A percentile compares a stretch with the other conserved stretches of the same genome.
Conservation (phyloP, 192 early-diverging fungal genomes). For the Entomortierella parvispora region DNA sequence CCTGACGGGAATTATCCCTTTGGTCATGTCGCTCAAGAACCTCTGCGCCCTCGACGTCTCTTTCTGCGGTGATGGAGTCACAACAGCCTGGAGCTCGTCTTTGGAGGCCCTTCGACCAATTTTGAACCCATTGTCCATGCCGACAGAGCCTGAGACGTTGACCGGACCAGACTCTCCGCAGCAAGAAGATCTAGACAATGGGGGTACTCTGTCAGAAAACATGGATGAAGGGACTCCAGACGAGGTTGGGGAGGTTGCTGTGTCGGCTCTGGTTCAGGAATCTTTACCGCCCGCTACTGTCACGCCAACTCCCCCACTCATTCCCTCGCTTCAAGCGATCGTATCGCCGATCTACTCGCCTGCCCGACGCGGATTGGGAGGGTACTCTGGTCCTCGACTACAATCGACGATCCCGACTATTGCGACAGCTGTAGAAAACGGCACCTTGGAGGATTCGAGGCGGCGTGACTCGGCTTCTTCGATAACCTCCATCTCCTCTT, state of each 20-base stretch:
- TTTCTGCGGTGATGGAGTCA: slow-evolving; percentile 46
- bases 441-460: neutral
- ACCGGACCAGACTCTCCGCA: too few species aligned
- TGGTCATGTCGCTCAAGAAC: slow-evolving; percentile 38
- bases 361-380: neutral
- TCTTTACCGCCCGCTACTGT: too few species aligned
- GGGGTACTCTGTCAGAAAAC: too few species aligned
- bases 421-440: neutral
- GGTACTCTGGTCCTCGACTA: slow-evolving; percentile 9
- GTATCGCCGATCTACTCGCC: neutral
- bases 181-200: too few species aligned
- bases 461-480: slow-evolving; percentile 24
- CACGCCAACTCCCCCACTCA: too few species aligned
- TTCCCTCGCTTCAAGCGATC: too few species aligned
- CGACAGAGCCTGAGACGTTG: neutral
- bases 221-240: too few species aligned
- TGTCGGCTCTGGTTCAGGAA: too few species aligned
- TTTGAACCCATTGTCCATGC: neutral
- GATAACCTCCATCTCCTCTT: neutral
- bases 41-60: slow-evolving; percentile 42
- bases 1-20: slow-evolving; percentile 30
- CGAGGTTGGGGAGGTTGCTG: too few species aligned
- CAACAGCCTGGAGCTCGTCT: slow-evolving; percentile 22
- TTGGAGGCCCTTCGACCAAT: slow-evolving; percentile 11
- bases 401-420: neutral